Percentiles rank a stretch among this genome's conserved stretches.
Evolutionary conservation across 768 basidiomycete species (phyloP).

Genomic region (Trametes maxima): DNA sequence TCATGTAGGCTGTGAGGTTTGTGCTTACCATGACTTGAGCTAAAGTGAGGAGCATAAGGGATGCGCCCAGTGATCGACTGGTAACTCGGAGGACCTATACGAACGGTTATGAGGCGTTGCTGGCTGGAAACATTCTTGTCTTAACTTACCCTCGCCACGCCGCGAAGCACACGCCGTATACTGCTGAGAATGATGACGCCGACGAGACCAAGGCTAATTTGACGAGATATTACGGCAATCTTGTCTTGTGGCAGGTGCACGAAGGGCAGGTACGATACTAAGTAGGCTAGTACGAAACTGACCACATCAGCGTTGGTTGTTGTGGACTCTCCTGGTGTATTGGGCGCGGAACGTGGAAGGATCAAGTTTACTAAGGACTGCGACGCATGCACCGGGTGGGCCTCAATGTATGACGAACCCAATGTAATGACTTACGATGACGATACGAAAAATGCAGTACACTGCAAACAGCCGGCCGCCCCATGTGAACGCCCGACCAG

Average conservation of each 20-base stretch:
- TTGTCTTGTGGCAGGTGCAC: constrained; percentile 36
- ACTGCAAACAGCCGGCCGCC: constrained; percentile 59
- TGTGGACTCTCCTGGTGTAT: constrained; percentile 8
- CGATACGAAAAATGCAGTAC: constrained; percentile 65
- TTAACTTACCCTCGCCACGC: constrained; percentile 58
- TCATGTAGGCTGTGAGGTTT: too few species aligned
- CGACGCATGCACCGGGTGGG: neutral
- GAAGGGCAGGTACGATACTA: constrained; percentile 43
- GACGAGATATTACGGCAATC: constrained; percentile 48
- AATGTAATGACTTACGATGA: constrained; percentile 57
- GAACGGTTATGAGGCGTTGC: too few species aligned
- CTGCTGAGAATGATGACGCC: constrained; percentile 77
- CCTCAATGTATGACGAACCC: too few species aligned
- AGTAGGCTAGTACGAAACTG: constrained; percentile 43
- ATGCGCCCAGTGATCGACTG: constrained; percentile 70
- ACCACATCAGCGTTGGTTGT: constrained; percentile 39
- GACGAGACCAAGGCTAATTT: constrained; percentile 68
- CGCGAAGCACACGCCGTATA: constrained; percentile 67
- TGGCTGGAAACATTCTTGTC: neutral
- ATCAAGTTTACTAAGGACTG: constrained; percentile 59
- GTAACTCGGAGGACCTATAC: constrained; percentile 60
- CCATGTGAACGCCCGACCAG: constrained; percentile 51
- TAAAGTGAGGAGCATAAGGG: constrained; percentile 73
- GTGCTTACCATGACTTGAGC: constrained; percentile 77
- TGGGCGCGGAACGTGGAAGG: constrained; percentile 33